phyloP scores from a whole-genome alignment of 805 yeast species.

The Yarrowia osloensis region DNA sequence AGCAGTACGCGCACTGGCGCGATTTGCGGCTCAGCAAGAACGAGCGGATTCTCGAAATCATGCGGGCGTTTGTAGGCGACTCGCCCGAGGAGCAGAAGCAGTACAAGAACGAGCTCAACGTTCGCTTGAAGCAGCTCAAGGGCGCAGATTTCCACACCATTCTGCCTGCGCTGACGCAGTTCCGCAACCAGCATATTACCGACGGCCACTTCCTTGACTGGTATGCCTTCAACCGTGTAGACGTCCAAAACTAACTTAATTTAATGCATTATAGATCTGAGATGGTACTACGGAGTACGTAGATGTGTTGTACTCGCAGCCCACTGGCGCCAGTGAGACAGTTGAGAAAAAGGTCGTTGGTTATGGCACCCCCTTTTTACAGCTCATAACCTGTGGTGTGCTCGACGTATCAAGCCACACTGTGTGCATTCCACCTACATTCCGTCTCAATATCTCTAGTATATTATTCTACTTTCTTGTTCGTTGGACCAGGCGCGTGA shows the following conservation, averaged over 20 bases:
- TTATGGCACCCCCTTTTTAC: no score
- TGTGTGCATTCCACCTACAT: neutral
- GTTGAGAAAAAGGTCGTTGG: no score
- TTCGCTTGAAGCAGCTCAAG: constrained; percentile 11
- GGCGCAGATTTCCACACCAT: constrained; percentile 13
- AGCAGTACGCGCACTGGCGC: constrained; percentile 28
- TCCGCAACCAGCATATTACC: constrained; percentile 13
- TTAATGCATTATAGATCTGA: constrained; percentile 18
- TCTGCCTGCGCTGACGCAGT: constrained; percentile 10
- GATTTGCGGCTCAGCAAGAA: constrained; percentile 21
- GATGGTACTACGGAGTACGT: no score
- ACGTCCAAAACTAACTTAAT: constrained; percentile 23
- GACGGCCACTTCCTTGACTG: constrained; percentile 25
- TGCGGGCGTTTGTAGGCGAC: constrained; percentile 28
- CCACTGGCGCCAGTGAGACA: no score
- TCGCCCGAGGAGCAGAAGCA: constrained; percentile 17
- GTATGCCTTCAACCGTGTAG: constrained; percentile 29
- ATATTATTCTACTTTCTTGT: constrained; percentile 10
- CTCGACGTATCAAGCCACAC: no score
- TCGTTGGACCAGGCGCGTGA: neutral
- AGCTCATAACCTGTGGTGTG: neutral
- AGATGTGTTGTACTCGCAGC: no score
- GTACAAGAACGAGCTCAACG: constrained; percentile 14
- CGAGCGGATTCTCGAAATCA: constrained; percentile 23
- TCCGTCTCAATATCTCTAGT: neutral